These are phyloP conservation scores for Chamaecrista fasciculata DNA, from an alignment of 306 rosid species.

Conservation along the genomic window DNA sequence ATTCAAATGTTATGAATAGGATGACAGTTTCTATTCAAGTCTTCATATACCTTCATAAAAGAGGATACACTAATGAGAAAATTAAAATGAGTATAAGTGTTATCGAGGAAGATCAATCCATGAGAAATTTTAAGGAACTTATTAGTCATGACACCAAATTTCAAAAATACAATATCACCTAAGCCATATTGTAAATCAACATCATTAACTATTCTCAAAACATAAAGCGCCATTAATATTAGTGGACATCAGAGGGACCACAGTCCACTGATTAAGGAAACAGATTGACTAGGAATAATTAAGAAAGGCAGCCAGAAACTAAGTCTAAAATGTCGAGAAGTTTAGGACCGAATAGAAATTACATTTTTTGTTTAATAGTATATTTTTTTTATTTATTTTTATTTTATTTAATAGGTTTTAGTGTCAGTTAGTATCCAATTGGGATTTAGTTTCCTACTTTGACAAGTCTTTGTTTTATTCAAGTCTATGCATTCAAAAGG, in stretches of 20 bases:
- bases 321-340: no score
- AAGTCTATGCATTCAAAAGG: no score
- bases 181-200: background rate
- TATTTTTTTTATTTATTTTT: no score
- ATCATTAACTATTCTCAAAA: background rate
- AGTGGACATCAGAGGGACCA: background rate
- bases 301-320: background rate
- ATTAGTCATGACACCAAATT: background rate
- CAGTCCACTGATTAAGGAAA: background rate
- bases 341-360: no score
- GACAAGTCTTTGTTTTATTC: no score
- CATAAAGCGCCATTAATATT: background rate
- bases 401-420: no score
- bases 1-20: background rate
- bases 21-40: no score
- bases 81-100: background rate
- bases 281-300: background rate
- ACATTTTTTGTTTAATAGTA: no score
- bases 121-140: background rate
- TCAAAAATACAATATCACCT: background rate
- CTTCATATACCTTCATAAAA: background rate
- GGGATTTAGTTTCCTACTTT: no score
- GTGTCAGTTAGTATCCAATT: no score
- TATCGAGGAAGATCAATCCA: background rate
- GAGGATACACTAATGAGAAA: slow-evolving; percentile 8